Evolutionary conservation across 1,284 basidiomycete genomes (phyloP), one percentile per base, ranked within the genome.

Genomic region (Naganishia liquefaciens): DNA sequence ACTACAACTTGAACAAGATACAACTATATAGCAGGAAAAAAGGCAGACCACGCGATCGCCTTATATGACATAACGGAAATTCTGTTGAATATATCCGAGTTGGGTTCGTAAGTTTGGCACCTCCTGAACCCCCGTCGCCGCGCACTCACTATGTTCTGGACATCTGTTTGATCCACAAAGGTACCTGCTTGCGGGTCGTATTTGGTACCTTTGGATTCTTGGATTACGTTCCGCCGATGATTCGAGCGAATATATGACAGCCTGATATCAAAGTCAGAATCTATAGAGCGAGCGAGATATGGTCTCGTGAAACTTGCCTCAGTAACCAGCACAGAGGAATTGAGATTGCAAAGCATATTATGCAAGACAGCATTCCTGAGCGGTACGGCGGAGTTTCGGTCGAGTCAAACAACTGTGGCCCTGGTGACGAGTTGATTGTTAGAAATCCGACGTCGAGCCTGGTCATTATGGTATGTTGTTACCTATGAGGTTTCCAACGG

Each of bases 301-400:
- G 27, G 7, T 21, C 25, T 2, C 21, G 30, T 19, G 25, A 27
- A 43, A 21, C 63, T 49, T 30, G 44, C 63, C 63, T 53, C 17
- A 57, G 28, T 17, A n/a, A 13, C 5, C 57, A 37, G 39, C 54
- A 55, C 25, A 64, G 37, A 9, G 63, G 63, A 23, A 64, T 64
- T 4, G 54, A 54, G 28, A 57, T 37, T 0, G 63, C 58, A 47
- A 76, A 71, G 52, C 71, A 75, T 37, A 71, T 65, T 28, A 75
- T 72, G 61, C 72, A 75, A 33, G 71, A 61, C 13, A 72, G 63
- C 72, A 73, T 73, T 53, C 73, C 75, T 11, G 67, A 54, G n/a
- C 69, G 67, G 57, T 74, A 73, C 0, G 71, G 69, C 9, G 73
- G 73, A 3, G 52, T 47, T 60, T 76, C 70, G 43, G 69, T 71